phyloP scores from a whole-genome alignment of 192 early-diverging fungal genomes.

The Entomortierella chlamydospora region DNA sequence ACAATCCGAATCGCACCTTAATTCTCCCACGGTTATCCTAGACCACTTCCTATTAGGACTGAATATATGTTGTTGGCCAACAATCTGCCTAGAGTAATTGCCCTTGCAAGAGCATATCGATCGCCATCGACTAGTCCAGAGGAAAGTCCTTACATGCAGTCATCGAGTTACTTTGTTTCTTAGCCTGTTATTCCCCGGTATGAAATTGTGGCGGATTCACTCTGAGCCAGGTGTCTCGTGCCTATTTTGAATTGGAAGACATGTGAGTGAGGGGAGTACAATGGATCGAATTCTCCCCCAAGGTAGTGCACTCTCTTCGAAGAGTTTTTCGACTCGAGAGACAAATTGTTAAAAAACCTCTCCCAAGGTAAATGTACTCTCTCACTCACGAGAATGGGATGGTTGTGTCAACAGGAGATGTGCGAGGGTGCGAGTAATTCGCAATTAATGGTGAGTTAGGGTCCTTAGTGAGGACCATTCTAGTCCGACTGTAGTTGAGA shows the following conservation, averaged over 20 bases:
- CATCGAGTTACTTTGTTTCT: conserved; percentile 27
- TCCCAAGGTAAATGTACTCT: too few species aligned
- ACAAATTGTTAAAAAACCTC: too few species aligned
- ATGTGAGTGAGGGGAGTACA: too few species aligned
- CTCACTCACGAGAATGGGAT: not conserved
- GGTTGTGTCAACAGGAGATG: not conserved
- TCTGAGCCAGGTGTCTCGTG: not conserved
- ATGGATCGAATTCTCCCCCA: too few species aligned
- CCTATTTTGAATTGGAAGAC: not conserved
- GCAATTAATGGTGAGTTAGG: not conserved
- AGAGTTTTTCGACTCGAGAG: too few species aligned
- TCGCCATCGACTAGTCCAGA: conserved; percentile 50
- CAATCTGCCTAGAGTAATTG: conserved; percentile 71
- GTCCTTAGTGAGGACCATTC: not conserved
- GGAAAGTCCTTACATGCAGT: conserved; percentile 48
- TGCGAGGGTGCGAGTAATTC: not conserved
- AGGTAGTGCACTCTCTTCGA: too few species aligned
- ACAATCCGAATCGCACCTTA: too few species aligned
- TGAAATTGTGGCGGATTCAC: not conserved
- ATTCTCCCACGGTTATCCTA: conserved; percentile 19
- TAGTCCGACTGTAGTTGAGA: not conserved
- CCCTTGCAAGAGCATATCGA: conserved; percentile 67
- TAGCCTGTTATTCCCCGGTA: not conserved
- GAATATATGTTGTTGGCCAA: not conserved
- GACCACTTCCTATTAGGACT: not conserved